Percentiles rank a stretch among this genome's conserved stretches.
phyloP scores from a whole-genome alignment of 352 stramenopile species.

The Elongisporangium anandrum region DNA sequence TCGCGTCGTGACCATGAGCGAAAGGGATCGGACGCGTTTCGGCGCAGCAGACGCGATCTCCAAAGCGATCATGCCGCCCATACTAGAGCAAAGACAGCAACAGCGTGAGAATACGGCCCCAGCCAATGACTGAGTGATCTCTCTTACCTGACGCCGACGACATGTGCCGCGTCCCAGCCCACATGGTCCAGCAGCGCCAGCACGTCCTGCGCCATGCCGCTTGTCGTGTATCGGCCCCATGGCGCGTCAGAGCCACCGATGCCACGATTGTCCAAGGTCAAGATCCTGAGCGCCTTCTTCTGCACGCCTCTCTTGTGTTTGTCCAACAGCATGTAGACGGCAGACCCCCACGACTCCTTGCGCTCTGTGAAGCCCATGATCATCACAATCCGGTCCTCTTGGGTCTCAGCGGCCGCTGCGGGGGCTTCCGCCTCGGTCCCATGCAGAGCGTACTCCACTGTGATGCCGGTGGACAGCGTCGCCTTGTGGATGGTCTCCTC shows the following conservation, averaged over 20 bases:
- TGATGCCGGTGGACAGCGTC: constrained; percentile 34
- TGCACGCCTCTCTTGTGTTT: constrained; percentile 13
- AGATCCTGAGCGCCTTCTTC: constrained; percentile 28
- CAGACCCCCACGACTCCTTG: constrained; percentile 38
- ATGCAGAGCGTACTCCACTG: constrained; percentile 43
- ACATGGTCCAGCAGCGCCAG: constrained; percentile 50
- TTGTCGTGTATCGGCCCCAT: constrained; percentile 53
- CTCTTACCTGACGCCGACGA: constrained; percentile 24
- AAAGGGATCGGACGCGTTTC: constrained; percentile 26
- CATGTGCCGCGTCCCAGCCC: constrained; percentile 42
- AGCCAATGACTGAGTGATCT: too few relatives aligned
- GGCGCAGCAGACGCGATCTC: constrained; percentile 24
- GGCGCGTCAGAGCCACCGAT: constrained; percentile 41
- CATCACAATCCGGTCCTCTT: constrained; percentile 29
- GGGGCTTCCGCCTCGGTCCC: constrained; percentile 4
- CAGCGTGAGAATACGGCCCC: not conserved
- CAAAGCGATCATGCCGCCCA: constrained; percentile 44
- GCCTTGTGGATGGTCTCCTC: constrained; percentile 21
- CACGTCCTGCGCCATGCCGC: constrained; percentile 54
- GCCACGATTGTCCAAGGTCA: constrained; percentile 63
- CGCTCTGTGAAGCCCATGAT: constrained; percentile 37
- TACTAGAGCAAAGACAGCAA: constrained; percentile 10
- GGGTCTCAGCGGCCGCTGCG: not conserved
- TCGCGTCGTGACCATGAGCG: constrained; percentile 29
- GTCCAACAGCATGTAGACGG: constrained; percentile 25